Base-by-base conservation (phyloP, 495 filamentous ascomycete genomes). In the Tuber aestivum region DNA sequence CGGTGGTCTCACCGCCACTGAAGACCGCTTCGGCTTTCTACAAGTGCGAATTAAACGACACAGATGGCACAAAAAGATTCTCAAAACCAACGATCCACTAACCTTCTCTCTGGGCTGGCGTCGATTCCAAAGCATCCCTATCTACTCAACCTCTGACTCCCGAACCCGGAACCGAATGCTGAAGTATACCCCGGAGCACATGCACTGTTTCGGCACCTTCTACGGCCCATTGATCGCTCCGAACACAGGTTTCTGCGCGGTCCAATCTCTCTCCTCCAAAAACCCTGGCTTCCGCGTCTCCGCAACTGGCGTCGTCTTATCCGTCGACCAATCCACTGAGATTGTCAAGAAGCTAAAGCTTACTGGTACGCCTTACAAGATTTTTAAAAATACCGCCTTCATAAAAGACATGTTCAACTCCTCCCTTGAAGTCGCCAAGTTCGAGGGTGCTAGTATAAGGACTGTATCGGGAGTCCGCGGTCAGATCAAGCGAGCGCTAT, bases 311-410 rank as follows among this genome's bases (percentile, higher is more conserved):
- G 94, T 95, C 3, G 94, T 99, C 23, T 84, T 97, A 70, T 92
- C 90, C 80, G 96, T 99, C 18, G 95, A 99, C 82, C 93, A 97
- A 83, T 92, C 90, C 69, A 92, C 92, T 0, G 95, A 97, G 81
- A 97, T 99, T 78, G 96, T 98, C 82, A 99, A 99, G 88, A 99
- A 99, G 87, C 90, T 99, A 80, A 99, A 98, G 83, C 88, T 99
- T 41, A 96, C 93, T 23, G 94, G 94, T 78, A 87, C 89, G 41
- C 93, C 95, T 9, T 94, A 93, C 86, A 99, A 98, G 86, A 97
- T 99, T 84, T 99, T 97, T 89, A 96, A 96, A 83, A 99, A 99
- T 85, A 99, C 95, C 0, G 94, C 95, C 27, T 98, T 99, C 85
- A 95, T 99, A 86, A 95, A 94, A 83, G 93, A 97, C 84, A 99